These are phyloP conservation scores for Colletotrichum brevisporum DNA, from an alignment of 2,329 filamentous ascomycete genomes.

Conservation along the genomic window DNA sequence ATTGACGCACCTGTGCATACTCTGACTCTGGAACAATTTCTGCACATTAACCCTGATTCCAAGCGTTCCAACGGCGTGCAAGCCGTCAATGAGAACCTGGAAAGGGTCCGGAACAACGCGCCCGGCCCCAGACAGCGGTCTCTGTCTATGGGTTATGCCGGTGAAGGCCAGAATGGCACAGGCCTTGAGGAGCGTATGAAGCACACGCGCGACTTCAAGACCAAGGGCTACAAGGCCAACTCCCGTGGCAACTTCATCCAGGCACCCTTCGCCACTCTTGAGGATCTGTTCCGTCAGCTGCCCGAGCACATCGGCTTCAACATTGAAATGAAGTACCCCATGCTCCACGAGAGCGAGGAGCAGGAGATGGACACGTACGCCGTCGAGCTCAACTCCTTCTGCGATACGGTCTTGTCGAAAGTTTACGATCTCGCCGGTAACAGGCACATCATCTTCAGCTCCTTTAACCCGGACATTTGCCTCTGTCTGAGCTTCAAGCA, in stretches of 20 bases:
- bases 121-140: constrained; percentile 61
- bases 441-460: constrained; percentile 96
- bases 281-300: constrained; percentile 90
- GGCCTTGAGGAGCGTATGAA: constrained; percentile 88
- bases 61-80: constrained; percentile 41
- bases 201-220: constrained; percentile 94
- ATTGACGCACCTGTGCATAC: constrained; percentile 98
- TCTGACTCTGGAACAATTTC: constrained; percentile 93
- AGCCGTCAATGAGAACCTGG: constrained; percentile 47
- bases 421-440: constrained; percentile 88
- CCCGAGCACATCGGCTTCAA: constrained; percentile 92
- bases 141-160: constrained; percentile 68
- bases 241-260: constrained; percentile 95
- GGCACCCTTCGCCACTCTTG: constrained; percentile 93
- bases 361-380: constrained; percentile 98
- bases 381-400: constrained; percentile 95
- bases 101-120: constrained; percentile 49
- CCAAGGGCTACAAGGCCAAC: constrained; percentile 96
- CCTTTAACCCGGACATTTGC: constrained; percentile 97
- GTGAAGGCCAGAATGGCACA: constrained; percentile 50
- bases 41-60: constrained; percentile 81
- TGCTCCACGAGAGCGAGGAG: constrained; percentile 95
- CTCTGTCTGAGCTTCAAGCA: constrained; percentile 96
- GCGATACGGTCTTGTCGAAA: constrained; percentile 90
- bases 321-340: constrained; percentile 99